These are phyloP conservation scores for Colletotrichum camelliae DNA, from an alignment of 2,329 filamentous ascomycete species.

Conservation along the genomic window DNA sequence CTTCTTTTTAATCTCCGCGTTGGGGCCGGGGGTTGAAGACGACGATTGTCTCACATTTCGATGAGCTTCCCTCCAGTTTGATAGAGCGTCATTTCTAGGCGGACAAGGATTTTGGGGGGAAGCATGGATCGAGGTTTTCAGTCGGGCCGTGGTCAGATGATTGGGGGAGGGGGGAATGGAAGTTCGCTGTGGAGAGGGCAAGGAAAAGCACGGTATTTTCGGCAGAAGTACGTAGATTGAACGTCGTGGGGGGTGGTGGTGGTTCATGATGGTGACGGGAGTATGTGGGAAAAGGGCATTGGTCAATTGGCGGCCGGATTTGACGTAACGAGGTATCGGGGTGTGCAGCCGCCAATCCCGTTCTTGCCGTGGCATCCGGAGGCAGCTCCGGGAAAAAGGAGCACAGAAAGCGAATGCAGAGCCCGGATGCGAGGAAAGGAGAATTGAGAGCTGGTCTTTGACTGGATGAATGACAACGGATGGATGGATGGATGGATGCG, in stretches of 20 bases:
- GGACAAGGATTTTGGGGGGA: not conserved
- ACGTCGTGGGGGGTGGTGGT: not conserved
- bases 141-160: not conserved
- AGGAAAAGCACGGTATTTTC: not conserved
- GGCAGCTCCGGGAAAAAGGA: not conserved
- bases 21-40: not conserved
- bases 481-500: not conserved
- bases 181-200: not conserved
- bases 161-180: not conserved
- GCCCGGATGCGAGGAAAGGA: not conserved
- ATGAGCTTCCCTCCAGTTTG: not conserved
- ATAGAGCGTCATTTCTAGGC: not conserved
- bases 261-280: not conserved
- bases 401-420: not conserved
- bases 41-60: not conserved
- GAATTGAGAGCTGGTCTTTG: not conserved
- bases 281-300: not conserved
- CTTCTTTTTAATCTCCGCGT: no score
- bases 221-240: not conserved
- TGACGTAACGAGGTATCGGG: not conserved
- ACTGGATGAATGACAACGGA: not conserved
- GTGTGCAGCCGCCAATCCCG: not conserved
- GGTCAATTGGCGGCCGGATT: not conserved
- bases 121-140: not conserved
- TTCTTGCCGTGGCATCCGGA: constrained; percentile 1